Evolutionary conservation across 306 rosid species (phyloP).

Genomic region (Lablab purpureus): DNA sequence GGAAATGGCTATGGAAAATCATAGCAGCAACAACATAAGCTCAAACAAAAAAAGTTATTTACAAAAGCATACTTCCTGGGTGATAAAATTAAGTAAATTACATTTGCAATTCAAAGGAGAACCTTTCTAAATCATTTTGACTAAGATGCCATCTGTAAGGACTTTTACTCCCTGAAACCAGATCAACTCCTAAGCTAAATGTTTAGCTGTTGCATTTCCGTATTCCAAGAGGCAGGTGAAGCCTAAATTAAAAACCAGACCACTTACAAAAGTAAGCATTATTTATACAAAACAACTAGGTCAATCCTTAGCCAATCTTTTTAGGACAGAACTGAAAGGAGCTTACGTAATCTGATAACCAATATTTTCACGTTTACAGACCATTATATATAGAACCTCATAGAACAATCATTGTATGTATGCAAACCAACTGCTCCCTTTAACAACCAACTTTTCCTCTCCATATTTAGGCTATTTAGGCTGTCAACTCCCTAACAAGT

Average conservation of each 20-base stretch:
- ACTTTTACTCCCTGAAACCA: background rate
- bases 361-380: background rate
- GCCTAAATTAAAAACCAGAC: background rate
- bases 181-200: slow-evolving; percentile 16
- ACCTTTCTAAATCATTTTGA: slow-evolving; percentile 23
- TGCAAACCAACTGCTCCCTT: background rate
- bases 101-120: background rate
- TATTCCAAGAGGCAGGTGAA: slow-evolving; percentile 6
- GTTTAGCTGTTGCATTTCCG: background rate
- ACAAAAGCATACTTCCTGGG: background rate
- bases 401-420: slow-evolving; percentile 6
- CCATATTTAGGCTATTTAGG: slow-evolving; percentile 5
- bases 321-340: slow-evolving; percentile 2
- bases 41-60: background rate
- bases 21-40: background rate
- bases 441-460: background rate
- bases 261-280: background rate
- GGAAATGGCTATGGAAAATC: background rate
- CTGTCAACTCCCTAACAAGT: background rate
- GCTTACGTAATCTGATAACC: background rate
- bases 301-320: background rate
- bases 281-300: background rate
- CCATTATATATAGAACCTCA: background rate
- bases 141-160: background rate
- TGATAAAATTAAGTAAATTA: slow-evolving; percentile 8